Evolutionary conservation across 2,329 filamentous ascomycete genomes (phyloP), one percentile per base, ranked within the genome.

Genomic region (Bertia moriformis): DNA sequence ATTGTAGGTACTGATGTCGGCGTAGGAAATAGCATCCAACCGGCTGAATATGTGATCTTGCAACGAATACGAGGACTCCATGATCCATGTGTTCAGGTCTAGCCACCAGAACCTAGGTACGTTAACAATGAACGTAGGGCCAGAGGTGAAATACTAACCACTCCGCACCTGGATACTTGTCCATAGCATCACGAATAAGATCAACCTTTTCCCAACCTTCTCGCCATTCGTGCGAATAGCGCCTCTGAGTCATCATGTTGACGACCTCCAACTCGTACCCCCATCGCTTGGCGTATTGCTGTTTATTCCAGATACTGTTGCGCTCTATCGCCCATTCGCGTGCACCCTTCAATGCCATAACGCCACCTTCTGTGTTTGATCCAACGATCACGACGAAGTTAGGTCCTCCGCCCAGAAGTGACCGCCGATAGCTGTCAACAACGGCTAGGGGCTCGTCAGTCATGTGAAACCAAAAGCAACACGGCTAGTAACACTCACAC

Each of bases 191-290:
- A 43, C 89, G 78, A 50, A 98, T 77, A 32, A 86, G 86, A 57
- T 98, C 91, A 44, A 95, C 88, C 67, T 96, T 98, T 62, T 98
- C 91, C 91, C 91, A 98, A 57, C 89, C 93, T 62, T 98, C 91
- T 52, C 91, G 76, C 91, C 91, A 98, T 61, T 98, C 91, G 61
- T 98, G 91, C 19, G 91, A 89, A 56, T 98, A 98, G 47, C 88
- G 78, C 64, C 95, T 96, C 71, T 95, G 94, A 40, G 88, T 94
- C 63, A 87, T 89, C 88, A 98, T 93, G 58, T 98, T 93, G 48
- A 93, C 86, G 53, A 96, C 82, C 57, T 98, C 91, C 42, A 98
- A 66, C 44, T 95, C 83, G 57, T 98, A 96, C 13, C 91, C 91
- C 88, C 91, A 96, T 55, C 71, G 72, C 22, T 74, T 69, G 2